Base-by-base conservation (phyloP, 306 rosid species). In the Ormosia emarginata region DNA sequence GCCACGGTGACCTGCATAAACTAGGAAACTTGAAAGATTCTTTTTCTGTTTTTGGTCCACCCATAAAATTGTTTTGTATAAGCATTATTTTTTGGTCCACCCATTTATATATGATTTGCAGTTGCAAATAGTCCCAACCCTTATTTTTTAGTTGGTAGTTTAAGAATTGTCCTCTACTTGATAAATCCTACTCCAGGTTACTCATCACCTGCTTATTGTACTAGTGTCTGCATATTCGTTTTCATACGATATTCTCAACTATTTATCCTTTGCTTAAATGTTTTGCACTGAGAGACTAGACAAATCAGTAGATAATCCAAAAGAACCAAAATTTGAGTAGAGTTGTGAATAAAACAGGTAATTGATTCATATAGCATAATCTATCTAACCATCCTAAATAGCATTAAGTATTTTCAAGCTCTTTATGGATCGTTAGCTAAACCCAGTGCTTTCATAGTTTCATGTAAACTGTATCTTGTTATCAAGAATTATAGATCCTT, bases 91-190 rank as follows among this genome's bases (percentile, higher is more conserved):
- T 59, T 2, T 59, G 8, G 36, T 62, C 65, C 49, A 62, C 70
- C 58, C 46, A 17, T 62, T 76, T 39, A 74, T n/a, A 30, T 17
- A 83, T 71, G 67, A 30, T 30, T 43, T 75, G 74, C 68, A 8
- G 37, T 47, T 37, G 63, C 50, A 11, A 40, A 47, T 30, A 5
- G 68, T 7, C 56, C 39, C 40, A 53, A 12, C 29, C 61, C 63
- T 66, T 75, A 15, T 8, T 75, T n/a, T 33, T 59, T 68, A 36
- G 46, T 30, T 17, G 52, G 72, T 61, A 37, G 40, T 82, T 69
- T 37, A 47, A 44, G 67, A 76, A 82, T 67, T 57, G 36, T 67
- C 56, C 64, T 44, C 55, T 65, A 40, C 52, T 67, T n/a, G 66
- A 62, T 32, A 39, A 62, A 80, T 47, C 63, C 66, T 71, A 36